Base-by-base conservation (phyloP, 345 rosid species). In the Citrus hindsii region DNA sequence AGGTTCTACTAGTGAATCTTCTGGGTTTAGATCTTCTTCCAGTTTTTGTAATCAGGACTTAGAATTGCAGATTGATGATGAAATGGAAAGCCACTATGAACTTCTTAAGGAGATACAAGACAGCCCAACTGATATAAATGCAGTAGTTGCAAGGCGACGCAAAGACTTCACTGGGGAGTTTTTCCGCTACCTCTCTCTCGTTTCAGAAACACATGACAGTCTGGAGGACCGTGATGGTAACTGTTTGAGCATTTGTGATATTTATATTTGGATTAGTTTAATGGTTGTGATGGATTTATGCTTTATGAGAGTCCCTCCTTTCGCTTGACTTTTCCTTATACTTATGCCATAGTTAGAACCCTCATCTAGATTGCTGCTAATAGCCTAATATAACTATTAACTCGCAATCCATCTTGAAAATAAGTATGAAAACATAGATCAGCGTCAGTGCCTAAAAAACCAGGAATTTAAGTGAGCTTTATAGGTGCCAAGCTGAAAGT, bases 161-260 rank as follows among this genome's bases (percentile, higher is more conserved):
- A 88, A 87, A 81, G 99, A 92, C 77, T 93, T 93, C 85, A 90
- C 94, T 0, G 91, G 92, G 69, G 94, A 92, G 53, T 95, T 95
- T 82, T 93, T 95, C 78, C 87, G 83, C 22, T 88, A 88, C 79
- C 89, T 93, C 38, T 67, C 79, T 66, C 85, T 90, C 80, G 80
- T 95, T 86, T 87, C 93, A 4, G 97, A 95, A 79, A 87, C 90
- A 35, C 78, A 81, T 78, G 94, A 93, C 76, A 67, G 85, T 77
- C 86, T 93, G 81, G 99, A 93, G 82, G 98, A 90, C 77, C 80
- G 89, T 25, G 99, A 93, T 89, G 99, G 98, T 95, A 92, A 85
- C 48, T 30, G 8, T 76, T 72, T 53, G 38, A 55, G 68, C 79
- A 32, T 72, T 64, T 62, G 4, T 58, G 51, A 7, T 70, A 12